Evolutionary conservation across 345 rosid genomes (phyloP), one percentile per base, ranked within the genome.

Genomic region (Barbarea vulgaris): DNA sequence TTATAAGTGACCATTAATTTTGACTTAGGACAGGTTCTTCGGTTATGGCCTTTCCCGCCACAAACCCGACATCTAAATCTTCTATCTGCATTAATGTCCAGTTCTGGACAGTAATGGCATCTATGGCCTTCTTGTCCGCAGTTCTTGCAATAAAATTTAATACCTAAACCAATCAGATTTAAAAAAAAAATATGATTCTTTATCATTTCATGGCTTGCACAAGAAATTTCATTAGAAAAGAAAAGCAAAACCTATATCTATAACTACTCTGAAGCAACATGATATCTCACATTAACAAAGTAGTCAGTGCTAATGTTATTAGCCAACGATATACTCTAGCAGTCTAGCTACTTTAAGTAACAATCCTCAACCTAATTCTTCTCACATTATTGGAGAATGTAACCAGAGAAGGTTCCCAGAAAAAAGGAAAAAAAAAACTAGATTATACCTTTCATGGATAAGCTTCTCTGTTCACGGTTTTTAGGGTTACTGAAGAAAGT

Each of bases 111-210:
- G 80, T 93, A 93, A 82, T 85, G 81, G 60, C 83, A 83, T 73
- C 98, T 86, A 58, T 94, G 98, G n/a, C 97, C 96, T 85, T 89
- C 93, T 0, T 89, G 79, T 48, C 98, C 91, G 19, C 96, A 91
- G 66, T 85, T 75, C n/a, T 79, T 74, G 75, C 98, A 94, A 86
- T 76, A 89, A 81, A 87, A 94, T 37, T 85, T 84, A 56, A 84
- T 77, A 36, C 98, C 97, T 93, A 87, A 66, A 61, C 67, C 46
- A 56, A 14, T 53, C 64, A 79, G 50, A 76, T 17, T 4, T n/a
- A n/a, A 28, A 28, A 2, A 6, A 4, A 60, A 34, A 59, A 60
- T 8, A 14, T 48, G 21, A 28, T 15, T 64, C 17, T 7, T 52
- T 17, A 53, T 13, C 31, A 54, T 24, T 69, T 34, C 44, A 55